Base-by-base conservation (phyloP, 75 land plant species). In the Pinus taeda region DNA sequence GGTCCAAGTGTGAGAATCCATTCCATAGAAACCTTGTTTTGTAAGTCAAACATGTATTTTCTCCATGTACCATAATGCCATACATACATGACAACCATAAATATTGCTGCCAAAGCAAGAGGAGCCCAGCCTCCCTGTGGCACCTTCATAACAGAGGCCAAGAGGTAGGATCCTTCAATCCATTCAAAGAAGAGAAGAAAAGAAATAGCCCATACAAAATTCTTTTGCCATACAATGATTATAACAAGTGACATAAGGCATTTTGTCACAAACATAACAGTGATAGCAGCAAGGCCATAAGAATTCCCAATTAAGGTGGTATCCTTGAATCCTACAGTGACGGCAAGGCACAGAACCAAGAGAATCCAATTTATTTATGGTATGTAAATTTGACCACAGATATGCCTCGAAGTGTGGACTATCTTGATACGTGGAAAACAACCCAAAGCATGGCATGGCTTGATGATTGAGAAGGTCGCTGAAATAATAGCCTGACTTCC, bases 311-410 rank as follows among this genome's bases (percentile, higher is more conserved):
- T 93, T 24, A 78, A 36, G 15, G 88, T 93, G 2, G 95, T 93
- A 79, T 89, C 91, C 9, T 55, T 85, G 72, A 93, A 93, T 20
- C 93, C 93, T 74, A 89, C 42, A 24, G 91, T 87, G 5, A 90
- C 82, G n/a, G 91, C 83, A 8, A 86, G 21, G 72, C 88, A 86
- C 2, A 93, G 83, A 26, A 93, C 76, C 95, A 93, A 88, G 8
- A 93, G 86, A 21, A 90, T 88, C 95, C 95, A 93, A 77, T 93
- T 93, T 36, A 93, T 93, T 58, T 93, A 93, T 57, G 95, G 95
- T 58, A 90, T 89, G 57, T 93, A 93, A 30, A 93, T 89, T 81
- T 84, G 95, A n/a, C 95, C 93, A 72, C 79, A 79, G 26, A 93
- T 90, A 74, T 84, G 79, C 66, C 79, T 88, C 36, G 95, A 93